These are phyloP conservation scores for Candida adriatica DNA, from an alignment of 805 yeast genomes.

Conservation along the genomic window DNA sequence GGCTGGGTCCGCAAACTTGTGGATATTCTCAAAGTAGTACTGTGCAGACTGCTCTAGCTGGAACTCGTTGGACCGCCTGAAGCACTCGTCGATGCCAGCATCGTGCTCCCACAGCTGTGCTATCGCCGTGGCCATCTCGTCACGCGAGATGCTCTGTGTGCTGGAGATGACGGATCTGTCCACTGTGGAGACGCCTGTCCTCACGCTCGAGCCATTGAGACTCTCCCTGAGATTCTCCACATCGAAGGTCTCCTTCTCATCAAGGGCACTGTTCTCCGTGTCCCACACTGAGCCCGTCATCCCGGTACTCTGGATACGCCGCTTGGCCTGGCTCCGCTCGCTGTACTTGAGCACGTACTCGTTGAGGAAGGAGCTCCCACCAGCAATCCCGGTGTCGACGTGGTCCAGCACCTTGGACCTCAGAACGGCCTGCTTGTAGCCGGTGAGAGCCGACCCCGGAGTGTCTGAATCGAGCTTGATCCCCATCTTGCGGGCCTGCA, in stretches of 20 bases:
- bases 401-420: constrained; percentile 52
- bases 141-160: constrained; percentile 26
- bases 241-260: constrained; percentile 6
- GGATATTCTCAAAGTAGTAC: constrained; percentile 73
- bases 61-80: constrained; percentile 59
- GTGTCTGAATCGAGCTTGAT: constrained; percentile 62
- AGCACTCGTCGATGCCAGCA: constrained; percentile 55
- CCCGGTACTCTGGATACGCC: constrained; percentile 53
- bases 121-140: constrained; percentile 68
- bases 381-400: constrained; percentile 60
- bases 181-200: constrained; percentile 21
- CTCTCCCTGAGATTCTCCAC: constrained; percentile 17
- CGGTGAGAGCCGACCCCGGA: constrained; percentile 39
- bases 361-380: constrained; percentile 55
- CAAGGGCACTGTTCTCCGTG: constrained; percentile 1
- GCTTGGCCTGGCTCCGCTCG: constrained; percentile 43
- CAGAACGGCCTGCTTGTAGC: constrained; percentile 42
- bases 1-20: constrained; percentile 51
- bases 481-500: constrained; percentile 64
- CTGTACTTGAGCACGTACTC: constrained; percentile 60
- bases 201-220: constrained; percentile 13
- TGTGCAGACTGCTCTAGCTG: constrained; percentile 80
- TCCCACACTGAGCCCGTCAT: constrained; percentile 29
- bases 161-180: constrained; percentile 10
- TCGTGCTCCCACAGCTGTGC: constrained; percentile 63